Conservation (phyloP, 768 basidiomycete species). For the Rhodocollybia butyracea region DNA sequence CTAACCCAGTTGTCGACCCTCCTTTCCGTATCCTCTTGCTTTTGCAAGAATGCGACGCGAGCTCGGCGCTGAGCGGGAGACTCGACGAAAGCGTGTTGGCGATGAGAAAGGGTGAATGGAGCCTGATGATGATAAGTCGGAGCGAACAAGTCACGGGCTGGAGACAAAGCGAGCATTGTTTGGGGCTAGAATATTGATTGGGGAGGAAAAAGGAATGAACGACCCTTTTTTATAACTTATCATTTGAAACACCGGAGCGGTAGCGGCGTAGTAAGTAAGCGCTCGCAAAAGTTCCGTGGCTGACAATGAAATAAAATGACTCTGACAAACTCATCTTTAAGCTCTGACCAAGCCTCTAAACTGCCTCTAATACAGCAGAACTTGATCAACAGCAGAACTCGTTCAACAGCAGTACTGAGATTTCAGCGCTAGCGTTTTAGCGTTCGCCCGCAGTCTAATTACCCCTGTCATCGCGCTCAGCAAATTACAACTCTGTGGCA, state of each 20-base stretch:
- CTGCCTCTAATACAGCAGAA: no score
- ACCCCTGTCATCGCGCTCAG: no score
- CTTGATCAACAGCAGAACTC: no score
- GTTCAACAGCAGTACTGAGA: no score
- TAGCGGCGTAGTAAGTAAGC: no score
- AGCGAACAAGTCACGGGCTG: conserved; percentile 3
- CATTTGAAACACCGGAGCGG: no score
- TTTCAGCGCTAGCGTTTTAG: no score
- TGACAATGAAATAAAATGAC: not conserved
- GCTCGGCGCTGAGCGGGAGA: conserved; percentile 4
- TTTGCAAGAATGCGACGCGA: conserved; percentile 1
- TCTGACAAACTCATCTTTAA: not conserved
- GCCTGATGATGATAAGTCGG: not conserved
- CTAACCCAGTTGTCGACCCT: conserved; percentile 1
- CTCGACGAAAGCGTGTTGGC: conserved; percentile 1
- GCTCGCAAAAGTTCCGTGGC: no score
- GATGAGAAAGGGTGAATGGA: not conserved
- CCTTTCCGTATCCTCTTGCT: not conserved
- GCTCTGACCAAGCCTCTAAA: not conserved
- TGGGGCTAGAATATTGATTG: not conserved
- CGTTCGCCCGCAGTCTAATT: no score
- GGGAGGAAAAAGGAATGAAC: not conserved
- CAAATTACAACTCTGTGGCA: no score
- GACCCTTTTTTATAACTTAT: not conserved
- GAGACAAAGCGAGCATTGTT: conserved; percentile 4